Evolutionary conservation across 768 basidiomycete species (phyloP), one percentile per base, ranked within the genome.

Genomic region (Auricularia heimuer): DNA sequence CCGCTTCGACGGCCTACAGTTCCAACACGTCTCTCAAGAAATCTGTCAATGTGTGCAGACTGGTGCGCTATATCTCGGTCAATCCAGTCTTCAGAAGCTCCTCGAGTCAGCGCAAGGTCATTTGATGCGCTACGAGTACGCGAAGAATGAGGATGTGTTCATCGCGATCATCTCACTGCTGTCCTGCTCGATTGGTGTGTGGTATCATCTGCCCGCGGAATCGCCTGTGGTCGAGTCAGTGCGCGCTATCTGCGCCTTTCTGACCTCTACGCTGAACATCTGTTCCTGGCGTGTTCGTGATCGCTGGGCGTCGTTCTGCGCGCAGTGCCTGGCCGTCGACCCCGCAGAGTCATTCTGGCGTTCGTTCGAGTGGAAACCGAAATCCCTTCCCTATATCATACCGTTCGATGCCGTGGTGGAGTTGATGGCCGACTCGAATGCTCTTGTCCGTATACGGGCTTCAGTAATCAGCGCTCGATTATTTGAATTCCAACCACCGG

Each of bases 141-240:
- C 75, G 81, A 62, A 85, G 80, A 21, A 51, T 66, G 83, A 84
- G 62, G 75, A 73, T 3, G 74, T 86, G 37, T 82, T 85, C 12
- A 71, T 82, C 14, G 70, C 89, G 54, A 76, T 80, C 4, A 74
- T 90, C n/a, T 79, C 81, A 21, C 79, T 92, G 58, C 74, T 97
- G 24, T 80, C 82, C 54, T 82, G 85, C 6, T 89, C 92, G 0
- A 70, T 85, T 64, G 75, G 81, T 64, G 69, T 85, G 2, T 97
- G 87, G 89, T 65, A 77, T 12, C 39, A 51, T 12, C 16, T 51
- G 16, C 16, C 47, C 47, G 47, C 8, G 47, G 47, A 51, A 16
- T 18, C 47, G 47, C 16, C 14, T 16, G 47, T 51, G 11, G 16
- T 21, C 16, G 6, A 16, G 47, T 16, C 14, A 6, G 47, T 51